phyloP scores from a whole-genome alignment of 768 basidiomycete species.

The Naganishia kalamii region DNA sequence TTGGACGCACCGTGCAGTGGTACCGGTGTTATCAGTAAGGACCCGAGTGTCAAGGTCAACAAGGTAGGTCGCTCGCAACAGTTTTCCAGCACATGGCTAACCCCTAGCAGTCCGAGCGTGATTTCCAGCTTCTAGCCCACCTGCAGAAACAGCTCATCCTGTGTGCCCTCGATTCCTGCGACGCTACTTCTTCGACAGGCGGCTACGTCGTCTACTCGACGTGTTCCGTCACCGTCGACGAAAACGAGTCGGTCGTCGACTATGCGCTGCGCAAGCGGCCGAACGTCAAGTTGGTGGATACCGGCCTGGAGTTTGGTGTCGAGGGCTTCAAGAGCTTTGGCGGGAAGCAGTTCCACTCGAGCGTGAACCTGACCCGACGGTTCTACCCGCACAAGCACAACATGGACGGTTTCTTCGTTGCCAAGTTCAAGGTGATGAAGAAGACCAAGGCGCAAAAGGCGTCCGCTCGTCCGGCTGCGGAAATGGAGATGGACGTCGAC shows the following conservation, averaged over 20 bases:
- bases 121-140: slow-evolving; percentile 92
- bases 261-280: slow-evolving; percentile 93
- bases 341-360: slow-evolving; percentile 80
- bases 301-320: slow-evolving; percentile 85
- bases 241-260: slow-evolving; percentile 96
- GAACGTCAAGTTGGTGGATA: slow-evolving; percentile 82
- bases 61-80: slow-evolving; percentile 59
- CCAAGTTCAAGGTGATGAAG: slow-evolving; percentile 93
- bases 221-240: slow-evolving; percentile 94
- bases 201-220: slow-evolving; percentile 96
- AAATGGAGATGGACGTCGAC: slow-evolving; percentile 40
- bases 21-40: slow-evolving; percentile 97
- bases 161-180: slow-evolving; percentile 94
- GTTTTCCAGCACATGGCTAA: neutral
- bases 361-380: slow-evolving; percentile 71
- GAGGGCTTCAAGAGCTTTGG: slow-evolving; percentile 85
- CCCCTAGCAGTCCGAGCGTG: slow-evolving; percentile 68
- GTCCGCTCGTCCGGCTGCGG: slow-evolving; percentile 31
- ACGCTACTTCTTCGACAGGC: slow-evolving; percentile 79
- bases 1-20: slow-evolving; percentile 97
- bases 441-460: slow-evolving; percentile 52
- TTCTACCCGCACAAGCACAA: slow-evolving; percentile 81
- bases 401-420: slow-evolving; percentile 99
- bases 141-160: slow-evolving; percentile 97
- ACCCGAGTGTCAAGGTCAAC: slow-evolving; percentile 93